A percentile compares a stretch with the other conserved stretches of the same genome.
phyloP scores from a whole-genome alignment of 768 basidiomycete genomes.

The Amanita subjunquillea region DNA sequence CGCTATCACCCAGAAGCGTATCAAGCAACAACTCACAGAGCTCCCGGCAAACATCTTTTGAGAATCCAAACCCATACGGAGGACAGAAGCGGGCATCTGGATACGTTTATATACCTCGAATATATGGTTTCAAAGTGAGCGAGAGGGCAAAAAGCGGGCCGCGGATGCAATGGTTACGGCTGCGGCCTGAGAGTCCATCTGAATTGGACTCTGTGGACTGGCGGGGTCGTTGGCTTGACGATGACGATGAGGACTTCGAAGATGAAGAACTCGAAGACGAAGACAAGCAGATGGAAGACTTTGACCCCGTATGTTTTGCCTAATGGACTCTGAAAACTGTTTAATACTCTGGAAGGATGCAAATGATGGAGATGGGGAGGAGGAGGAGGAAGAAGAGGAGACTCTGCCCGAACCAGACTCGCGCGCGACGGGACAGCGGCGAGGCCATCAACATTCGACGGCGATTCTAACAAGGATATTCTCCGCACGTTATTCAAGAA shows the following conservation, averaged over 20 bases:
- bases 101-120: conserved; percentile 81
- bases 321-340: not conserved
- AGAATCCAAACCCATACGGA: conserved; percentile 83
- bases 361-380: conserved; percentile 44
- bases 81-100: conserved; percentile 85
- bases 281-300: conserved; percentile 79
- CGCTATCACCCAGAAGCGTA: conserved; percentile 45
- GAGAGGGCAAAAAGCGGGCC: conserved; percentile 93
- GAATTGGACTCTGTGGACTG: conserved; percentile 87
- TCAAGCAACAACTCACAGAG: conserved; percentile 38
- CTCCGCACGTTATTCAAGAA: not conserved
- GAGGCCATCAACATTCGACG: conserved; percentile 15
- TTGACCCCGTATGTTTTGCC: conserved; percentile 55
- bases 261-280: conserved; percentile 58
- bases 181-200: conserved; percentile 70
- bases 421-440: conserved; percentile 22
- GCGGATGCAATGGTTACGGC: conserved; percentile 91
- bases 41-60: conserved; percentile 48
- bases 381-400: conserved; percentile 53
- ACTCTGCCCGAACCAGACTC: conserved; percentile 22
- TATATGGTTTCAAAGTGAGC: conserved; percentile 97
- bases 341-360: conserved; percentile 29
- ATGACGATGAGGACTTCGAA: conserved; percentile 47
- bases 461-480: not conserved
- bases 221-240: conserved; percentile 80